These are phyloP conservation scores for Corymbia calophylla DNA, from an alignment of 441 rosid species.

Conservation along the genomic window DNA sequence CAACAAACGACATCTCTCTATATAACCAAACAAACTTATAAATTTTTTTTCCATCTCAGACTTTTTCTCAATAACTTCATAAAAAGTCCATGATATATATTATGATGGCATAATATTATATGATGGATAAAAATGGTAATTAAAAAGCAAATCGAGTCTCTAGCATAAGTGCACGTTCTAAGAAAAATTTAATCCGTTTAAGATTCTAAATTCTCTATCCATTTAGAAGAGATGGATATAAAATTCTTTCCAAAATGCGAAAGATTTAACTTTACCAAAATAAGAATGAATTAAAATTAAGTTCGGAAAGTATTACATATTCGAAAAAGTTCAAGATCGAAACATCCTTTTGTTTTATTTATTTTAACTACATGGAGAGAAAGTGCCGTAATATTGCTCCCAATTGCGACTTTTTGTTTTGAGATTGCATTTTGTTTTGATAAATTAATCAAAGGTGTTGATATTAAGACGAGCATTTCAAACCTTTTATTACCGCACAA, in stretches of 20 bases:
- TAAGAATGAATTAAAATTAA: too few relatives aligned
- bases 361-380: not conserved
- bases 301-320: too few relatives aligned
- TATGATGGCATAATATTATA: not conserved
- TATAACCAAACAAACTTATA: not conserved
- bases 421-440: not conserved
- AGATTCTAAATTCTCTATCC: not conserved
- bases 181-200: not conserved
- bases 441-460: not conserved
- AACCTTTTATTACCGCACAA: not conserved
- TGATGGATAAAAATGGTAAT: not conserved
- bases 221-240: not conserved
- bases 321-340: not conserved
- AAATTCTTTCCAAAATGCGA: rapidly evolving
- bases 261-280: not conserved
- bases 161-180: not conserved
- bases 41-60: not conserved
- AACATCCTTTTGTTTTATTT: not conserved
- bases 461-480: not conserved
- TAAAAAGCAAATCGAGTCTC: not conserved
- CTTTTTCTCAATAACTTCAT: not conserved
- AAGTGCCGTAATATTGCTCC: not conserved
- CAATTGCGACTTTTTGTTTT: not conserved
- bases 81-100: not conserved
- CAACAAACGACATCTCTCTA: not conserved